Evolutionary conservation across 2,329 filamentous ascomycete species (phyloP).

Genomic region (Fusarium concolor): DNA sequence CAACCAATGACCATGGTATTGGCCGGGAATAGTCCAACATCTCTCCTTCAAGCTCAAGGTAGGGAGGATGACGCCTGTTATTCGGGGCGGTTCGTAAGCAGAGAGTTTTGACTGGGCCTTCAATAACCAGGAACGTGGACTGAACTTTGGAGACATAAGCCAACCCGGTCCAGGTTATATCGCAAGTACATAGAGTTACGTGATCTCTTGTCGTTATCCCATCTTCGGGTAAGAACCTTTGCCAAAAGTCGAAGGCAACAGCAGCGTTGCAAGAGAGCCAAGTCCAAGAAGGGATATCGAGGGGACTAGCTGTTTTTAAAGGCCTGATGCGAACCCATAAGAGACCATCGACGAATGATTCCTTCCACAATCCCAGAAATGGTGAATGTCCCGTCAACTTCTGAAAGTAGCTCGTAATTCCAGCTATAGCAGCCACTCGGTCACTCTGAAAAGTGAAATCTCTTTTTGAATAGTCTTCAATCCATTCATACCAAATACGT

Average conservation of each 20-base stretch:
- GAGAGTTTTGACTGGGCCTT: too few relatives aligned
- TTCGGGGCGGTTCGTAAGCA: too few relatives aligned
- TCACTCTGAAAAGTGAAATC: too few relatives aligned
- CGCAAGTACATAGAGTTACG: too few relatives aligned
- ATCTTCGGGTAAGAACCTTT: fast-evolving
- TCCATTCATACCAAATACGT: too few relatives aligned
- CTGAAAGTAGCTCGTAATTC: too few relatives aligned
- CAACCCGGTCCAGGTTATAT: background rate
- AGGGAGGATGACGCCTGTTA: background rate
- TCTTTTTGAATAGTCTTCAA: too few relatives aligned
- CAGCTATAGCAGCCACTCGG: too few relatives aligned
- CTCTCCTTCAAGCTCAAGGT: background rate
- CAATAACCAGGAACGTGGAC: background rate
- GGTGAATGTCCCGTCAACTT: background rate
- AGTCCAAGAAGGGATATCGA: background rate
- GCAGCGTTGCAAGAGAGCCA: background rate
- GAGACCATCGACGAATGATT: too few relatives aligned
- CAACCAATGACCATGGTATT: background rate
- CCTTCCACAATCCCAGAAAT: background rate
- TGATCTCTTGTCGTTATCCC: background rate
- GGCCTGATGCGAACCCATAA: background rate
- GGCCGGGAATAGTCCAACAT: background rate
- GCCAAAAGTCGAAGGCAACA: background rate
- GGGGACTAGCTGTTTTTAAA: background rate
- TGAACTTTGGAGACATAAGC: background rate